Evolutionary conservation across 2,329 filamentous ascomycete species (phyloP).

Genomic region (Myriosclerotinia curreyana): DNA sequence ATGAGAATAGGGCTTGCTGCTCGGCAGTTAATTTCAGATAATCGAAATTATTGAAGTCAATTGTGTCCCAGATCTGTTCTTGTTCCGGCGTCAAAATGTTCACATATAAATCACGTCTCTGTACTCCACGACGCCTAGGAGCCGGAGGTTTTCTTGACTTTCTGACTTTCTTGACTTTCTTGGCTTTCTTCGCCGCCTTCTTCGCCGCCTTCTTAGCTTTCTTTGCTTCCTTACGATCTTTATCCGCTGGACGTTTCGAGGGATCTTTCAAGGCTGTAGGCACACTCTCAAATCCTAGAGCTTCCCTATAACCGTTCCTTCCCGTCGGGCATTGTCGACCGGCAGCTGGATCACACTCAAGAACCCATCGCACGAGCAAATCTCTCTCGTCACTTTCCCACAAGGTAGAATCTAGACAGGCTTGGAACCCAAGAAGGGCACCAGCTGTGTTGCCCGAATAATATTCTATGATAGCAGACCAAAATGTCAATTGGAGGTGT

Average conservation of each 20-base stretch:
- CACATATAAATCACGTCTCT: constrained; percentile 13
- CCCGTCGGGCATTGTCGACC: neutral
- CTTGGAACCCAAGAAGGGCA: neutral
- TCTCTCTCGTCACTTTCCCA: neutral
- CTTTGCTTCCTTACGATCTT: neutral
- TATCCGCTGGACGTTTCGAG: neutral
- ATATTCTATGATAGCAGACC: neutral
- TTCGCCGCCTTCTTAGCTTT: neutral
- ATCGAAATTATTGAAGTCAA: constrained; percentile 14
- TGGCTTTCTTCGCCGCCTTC: neutral
- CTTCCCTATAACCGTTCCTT: neutral
- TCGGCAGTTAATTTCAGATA: neutral
- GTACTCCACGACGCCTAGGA: neutral
- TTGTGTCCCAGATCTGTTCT: constrained; percentile 11
- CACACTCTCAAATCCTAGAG: neutral
- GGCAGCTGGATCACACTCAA: neutral
- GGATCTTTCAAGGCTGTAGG: neutral
- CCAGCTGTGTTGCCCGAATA: neutral
- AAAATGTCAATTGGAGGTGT: neutral
- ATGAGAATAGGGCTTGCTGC: constrained; percentile 17
- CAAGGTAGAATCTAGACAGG: neutral
- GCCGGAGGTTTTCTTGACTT: neutral
- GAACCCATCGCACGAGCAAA: neutral
- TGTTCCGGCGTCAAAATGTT: neutral
- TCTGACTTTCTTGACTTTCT: neutral